phyloP scores from a whole-genome alignment of 805 yeast species.

The Starmerella apis region DNA sequence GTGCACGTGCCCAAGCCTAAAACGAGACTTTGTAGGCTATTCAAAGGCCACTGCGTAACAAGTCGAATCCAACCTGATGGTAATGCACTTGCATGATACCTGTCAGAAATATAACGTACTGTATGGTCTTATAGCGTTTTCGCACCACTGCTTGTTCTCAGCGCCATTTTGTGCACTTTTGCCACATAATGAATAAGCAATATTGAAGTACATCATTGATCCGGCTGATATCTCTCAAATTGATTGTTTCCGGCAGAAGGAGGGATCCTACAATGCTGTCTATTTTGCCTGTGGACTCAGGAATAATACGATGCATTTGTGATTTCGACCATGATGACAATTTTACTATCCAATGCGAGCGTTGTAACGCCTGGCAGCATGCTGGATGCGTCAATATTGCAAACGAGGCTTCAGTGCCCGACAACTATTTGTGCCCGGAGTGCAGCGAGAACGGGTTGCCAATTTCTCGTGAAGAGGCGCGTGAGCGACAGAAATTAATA shows the following conservation, averaged over 20 bases:
- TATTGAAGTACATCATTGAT: background rate
- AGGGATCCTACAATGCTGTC: conserved; percentile 5
- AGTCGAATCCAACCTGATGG: no score
- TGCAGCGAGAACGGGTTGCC: conserved; percentile 48
- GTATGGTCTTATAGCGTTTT: no score
- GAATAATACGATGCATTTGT: conserved; percentile 82
- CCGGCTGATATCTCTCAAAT: background rate
- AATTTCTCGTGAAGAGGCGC: conserved; percentile 39
- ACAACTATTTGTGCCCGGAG: conserved; percentile 64
- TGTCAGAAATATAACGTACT: no score
- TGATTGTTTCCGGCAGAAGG: background rate
- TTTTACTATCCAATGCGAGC: conserved; percentile 86
- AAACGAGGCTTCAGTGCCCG: conserved; percentile 67
- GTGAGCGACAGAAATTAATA: conserved; percentile 33
- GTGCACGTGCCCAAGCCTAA: no score
- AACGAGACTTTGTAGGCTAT: no score
- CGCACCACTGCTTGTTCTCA: no score
- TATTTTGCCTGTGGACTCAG: conserved; percentile 46
- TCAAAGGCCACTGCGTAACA: no score
- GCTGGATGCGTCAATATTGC: conserved; percentile 77
- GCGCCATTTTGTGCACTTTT: no score
- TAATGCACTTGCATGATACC: no score
- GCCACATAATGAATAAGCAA: background rate
- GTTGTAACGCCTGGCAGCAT: conserved; percentile 91
- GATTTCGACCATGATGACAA: conserved; percentile 87